Conservation (phyloP, 805 yeast species). For the Yarrowia sp. region DNA sequence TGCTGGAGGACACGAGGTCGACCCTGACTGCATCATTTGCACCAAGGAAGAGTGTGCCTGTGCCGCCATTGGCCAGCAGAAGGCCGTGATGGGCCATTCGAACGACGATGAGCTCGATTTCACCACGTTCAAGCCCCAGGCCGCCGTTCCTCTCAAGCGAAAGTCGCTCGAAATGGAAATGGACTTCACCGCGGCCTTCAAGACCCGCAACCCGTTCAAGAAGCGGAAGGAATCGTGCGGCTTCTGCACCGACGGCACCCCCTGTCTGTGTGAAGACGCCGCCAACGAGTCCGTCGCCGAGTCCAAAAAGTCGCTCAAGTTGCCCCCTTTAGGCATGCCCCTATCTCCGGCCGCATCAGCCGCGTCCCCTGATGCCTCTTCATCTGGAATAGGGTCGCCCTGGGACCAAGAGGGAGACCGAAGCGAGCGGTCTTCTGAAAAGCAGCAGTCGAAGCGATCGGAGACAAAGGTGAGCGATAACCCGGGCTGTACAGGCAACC, state of each 20-base stretch:
- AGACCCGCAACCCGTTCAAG: conserved; percentile 39
- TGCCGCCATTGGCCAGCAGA: conserved; percentile 52
- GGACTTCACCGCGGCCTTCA: conserved; percentile 59
- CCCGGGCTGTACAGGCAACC: conserved; percentile 75
- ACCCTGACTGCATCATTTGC: conserved; percentile 68
- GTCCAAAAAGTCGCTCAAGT: conserved; percentile 41
- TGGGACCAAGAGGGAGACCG: conserved; percentile 41
- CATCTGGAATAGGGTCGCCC: conserved; percentile 36
- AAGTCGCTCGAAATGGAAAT: conserved; percentile 52
- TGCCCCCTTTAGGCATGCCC: conserved; percentile 45
- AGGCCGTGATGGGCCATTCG: conserved; percentile 23
- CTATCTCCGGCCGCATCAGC: conserved; percentile 43
- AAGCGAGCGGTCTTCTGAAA: neutral
- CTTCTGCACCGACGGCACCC: conserved; percentile 88
- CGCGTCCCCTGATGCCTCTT: conserved; percentile 36
- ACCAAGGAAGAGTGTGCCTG: conserved; percentile 72
- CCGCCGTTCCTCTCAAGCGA: conserved; percentile 30
- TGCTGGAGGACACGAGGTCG: conserved; percentile 37
- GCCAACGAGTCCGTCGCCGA: conserved; percentile 43
- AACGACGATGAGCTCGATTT: conserved; percentile 34
- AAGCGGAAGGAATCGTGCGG: conserved; percentile 70
- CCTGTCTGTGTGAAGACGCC: conserved; percentile 89
- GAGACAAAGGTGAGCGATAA: conserved; percentile 20
- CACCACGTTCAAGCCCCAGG: conserved; percentile 28
- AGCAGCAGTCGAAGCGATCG: neutral